Evolutionary conservation across 129 eudicot species (phyloP), one percentile per base, ranked within the genome.

Genomic region (Lactuca saligna): DNA sequence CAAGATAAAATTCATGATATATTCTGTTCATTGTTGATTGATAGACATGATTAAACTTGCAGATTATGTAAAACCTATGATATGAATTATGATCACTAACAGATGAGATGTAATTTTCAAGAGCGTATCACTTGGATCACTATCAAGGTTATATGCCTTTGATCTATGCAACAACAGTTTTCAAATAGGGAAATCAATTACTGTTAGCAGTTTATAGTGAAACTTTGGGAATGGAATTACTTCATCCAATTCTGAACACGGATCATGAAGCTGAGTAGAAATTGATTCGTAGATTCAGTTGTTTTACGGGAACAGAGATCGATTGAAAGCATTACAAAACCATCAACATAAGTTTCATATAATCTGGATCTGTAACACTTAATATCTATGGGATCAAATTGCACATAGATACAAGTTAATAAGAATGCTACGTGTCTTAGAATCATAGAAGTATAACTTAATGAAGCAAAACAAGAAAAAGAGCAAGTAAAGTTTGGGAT

Each of bases 121-220:
- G 55, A 42, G n/a, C n/a, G 33, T 7, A 25, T 25, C 29, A 25
- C 66, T 16, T 42, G 33, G 11, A 25, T 25, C 29, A 25, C 66
- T 16, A 55, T 49, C 37, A 42, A 42, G 64, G 10, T 54, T 54
- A 41, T 51, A 48, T 17, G 2, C 25, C 14, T 29, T 17, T 39
- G 38, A 61, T 49, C 17, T 48, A 60, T 34, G 29, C 62, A 39
- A 60, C 64, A 20, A 12, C 56, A 60, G 10, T 29, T 50, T 66
- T 66, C 68, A 75, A 66, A 8, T 51, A 11, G 32, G 54, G 10
- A 10, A 66, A 66, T 57, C 66, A 37, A 44, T 64, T 17, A 66
- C 54, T 15, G 29, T 31, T 63, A 9, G 49, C 13, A 8, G 3
- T 42, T 46, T 46, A 46, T 46, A 57, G 12, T 12, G 20, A 69